Evolutionary conservation across 768 basidiomycete genomes (phyloP), one percentile per base, ranked within the genome.

Genomic region (Leccinum truebloodii): DNA sequence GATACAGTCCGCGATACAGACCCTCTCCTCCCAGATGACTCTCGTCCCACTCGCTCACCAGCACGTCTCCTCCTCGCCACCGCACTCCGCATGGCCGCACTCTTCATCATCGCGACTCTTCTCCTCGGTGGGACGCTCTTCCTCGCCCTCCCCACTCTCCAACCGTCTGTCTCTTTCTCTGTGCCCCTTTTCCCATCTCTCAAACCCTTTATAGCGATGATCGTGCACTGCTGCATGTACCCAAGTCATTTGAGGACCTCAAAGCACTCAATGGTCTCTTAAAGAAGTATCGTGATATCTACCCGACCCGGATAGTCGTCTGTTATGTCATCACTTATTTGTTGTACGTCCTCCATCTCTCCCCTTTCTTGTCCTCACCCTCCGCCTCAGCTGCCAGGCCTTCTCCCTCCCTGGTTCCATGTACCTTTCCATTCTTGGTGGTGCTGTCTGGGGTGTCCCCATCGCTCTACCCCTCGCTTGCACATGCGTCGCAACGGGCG

Each of bases 371-470:
- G 32, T 35, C n/a, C 59, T 69, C 59, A 65, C 63, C 50, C 48
- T 46, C 60, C 22, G 55, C 22, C 26, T 22, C 69, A 96, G 95
- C 76, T 81, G 98, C 7, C 95, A 98, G 80, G 94, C 94, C 0
- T 98, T 98, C 76, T 95, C 95, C 7, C 82, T 98, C 14, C 95
- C 96, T 0, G 95, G 95, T 1, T 96, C 94, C 48, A 96, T 98
- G 95, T 98, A 98, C 71, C 85, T 98, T 52, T 94, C 94, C 56
- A 97, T 98, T 68, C 86, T 98, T 13, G 95, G 92, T 20, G 96
- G 96, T 35, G 96, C 96, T 1, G 90, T 97, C 4, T 98, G 94
- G 88, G 95, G 95, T 41, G 88, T 96, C 30, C 76, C 91, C 3
- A 77, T 86, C 12, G 95, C 95, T 0, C 81, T 98, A 5, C 89